phyloP scores from a whole-genome alignment of 2,329 filamentous ascomycete species.

The Colletotrichum neosansevieriae region DNA sequence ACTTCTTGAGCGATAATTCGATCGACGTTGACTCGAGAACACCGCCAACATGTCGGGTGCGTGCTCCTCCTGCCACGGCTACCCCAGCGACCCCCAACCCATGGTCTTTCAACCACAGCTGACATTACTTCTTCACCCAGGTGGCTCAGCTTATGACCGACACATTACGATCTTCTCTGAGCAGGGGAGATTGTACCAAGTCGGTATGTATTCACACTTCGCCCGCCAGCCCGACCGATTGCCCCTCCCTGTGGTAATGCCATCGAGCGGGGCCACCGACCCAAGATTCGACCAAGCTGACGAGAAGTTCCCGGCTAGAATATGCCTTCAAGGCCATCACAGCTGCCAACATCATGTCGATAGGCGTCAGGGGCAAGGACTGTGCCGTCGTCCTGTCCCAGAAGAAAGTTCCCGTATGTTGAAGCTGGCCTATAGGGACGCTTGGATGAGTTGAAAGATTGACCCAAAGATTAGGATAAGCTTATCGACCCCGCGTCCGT shows the following conservation, averaged over 20 bases:
- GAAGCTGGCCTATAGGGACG: conserved; percentile 33
- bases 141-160: conserved; percentile 92
- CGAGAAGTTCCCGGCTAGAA: conserved; percentile 68
- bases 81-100: conserved; percentile 38
- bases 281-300: conserved; percentile 42
- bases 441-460: conserved; percentile 46
- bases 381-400: conserved; percentile 97
- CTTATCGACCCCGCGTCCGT: conserved; percentile 97
- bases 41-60: conserved; percentile 65
- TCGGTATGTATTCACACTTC: conserved; percentile 76
- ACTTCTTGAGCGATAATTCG: conserved; percentile 34
- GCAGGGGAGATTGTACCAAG: conserved; percentile 98
- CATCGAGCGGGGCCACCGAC: conserved; percentile 32
- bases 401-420: conserved; percentile 97
- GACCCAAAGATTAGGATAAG: conserved; percentile 79
- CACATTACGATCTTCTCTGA: conserved; percentile 99
- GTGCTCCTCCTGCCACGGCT: conserved; percentile 42
- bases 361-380: conserved; percentile 95
- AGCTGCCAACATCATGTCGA: conserved; percentile 97
- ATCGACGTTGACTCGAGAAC: conserved; percentile 7
- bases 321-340: conserved; percentile 99
- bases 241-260: conserved; percentile 38
- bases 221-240: conserved; percentile 21
- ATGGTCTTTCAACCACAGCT: conserved; percentile 43
- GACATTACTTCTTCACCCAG: conserved; percentile 56